Percentiles rank a stretch among this genome's conserved stretches.
phyloP scores from a whole-genome alignment of 176 grass and related monocot species.

The Poa pratensis region DNA sequence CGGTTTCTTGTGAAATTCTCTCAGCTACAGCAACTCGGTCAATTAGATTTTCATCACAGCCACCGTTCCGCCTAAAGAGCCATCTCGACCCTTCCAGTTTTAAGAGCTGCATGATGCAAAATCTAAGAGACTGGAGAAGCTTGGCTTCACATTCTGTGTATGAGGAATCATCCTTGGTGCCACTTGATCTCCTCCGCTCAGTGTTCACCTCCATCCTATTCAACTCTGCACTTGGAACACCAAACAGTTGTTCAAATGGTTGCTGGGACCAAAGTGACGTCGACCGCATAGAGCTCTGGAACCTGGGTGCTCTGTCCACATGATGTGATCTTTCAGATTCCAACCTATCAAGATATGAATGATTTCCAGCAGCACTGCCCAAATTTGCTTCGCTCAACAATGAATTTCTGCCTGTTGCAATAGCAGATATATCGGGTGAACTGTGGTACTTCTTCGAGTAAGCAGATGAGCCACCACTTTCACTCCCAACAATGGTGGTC shows the following conservation, averaged over 20 bases:
- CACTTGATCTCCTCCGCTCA: conserved; percentile 5
- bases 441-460: conserved; percentile 77
- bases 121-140: conserved; percentile 56
- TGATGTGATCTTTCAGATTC: conserved; percentile 46
- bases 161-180: conserved; percentile 45
- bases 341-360: conserved; percentile 43
- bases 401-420: conserved; percentile 52
- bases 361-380: conserved; percentile 43
- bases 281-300: conserved; percentile 39
- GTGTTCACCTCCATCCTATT: conserved; percentile 14
- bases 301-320: conserved; percentile 36
- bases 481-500: conserved; percentile 43
- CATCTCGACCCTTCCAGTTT: conserved; percentile 75
- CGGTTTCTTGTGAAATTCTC: conserved; percentile 36
- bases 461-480: conserved; percentile 38
- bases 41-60: conserved; percentile 76
- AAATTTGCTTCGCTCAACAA: conserved; percentile 51
- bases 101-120: conserved; percentile 65
- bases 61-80: conserved; percentile 64
- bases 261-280: conserved; percentile 66
- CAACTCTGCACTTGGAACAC: conserved; percentile 29
- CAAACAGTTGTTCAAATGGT: conserved; percentile 73
- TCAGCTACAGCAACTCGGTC: conserved; percentile 52
- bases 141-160: conserved; percentile 41
- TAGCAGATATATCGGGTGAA: conserved; percentile 67